phyloP scores from a whole-genome alignment of 2,329 filamentous ascomycete species.

The Pseudocercospora eumusae region DNA sequence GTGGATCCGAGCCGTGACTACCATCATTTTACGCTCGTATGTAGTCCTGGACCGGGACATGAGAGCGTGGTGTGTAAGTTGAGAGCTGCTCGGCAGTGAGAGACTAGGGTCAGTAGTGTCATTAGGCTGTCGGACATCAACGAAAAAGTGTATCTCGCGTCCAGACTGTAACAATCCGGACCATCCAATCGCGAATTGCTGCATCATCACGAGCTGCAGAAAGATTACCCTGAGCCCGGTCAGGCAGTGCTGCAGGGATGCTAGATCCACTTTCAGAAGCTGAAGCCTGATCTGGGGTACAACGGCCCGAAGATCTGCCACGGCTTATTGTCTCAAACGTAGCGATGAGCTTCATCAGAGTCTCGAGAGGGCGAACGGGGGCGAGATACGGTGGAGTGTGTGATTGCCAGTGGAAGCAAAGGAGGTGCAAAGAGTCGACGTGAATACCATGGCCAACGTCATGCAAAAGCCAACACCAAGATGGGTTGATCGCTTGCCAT shows the following conservation, averaged over 20 bases:
- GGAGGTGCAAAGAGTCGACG: too few species aligned
- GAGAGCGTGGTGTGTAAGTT: slow-evolving; percentile 12
- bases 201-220: background rate
- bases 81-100: background rate
- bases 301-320: slow-evolving; percentile 6
- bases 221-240: background rate
- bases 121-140: background rate
- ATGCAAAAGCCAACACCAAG: background rate
- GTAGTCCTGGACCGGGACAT: slow-evolving; percentile 13
- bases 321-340: background rate
- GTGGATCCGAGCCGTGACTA: slow-evolving; percentile 10
- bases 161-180: background rate
- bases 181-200: background rate
- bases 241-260: background rate
- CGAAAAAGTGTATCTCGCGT: background rate
- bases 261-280: background rate
- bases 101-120: background rate
- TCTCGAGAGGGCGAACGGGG: background rate
- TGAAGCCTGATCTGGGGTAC: background rate
- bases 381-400: too few species aligned
- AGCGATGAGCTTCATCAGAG: background rate
- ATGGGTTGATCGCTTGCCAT: slow-evolving; percentile 15
- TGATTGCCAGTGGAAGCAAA: too few species aligned
- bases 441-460: background rate
- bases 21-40: slow-evolving; percentile 14